Base-by-base conservation (phyloP, 352 stramenopile genomes). In the Phytophthora lateralis region DNA sequence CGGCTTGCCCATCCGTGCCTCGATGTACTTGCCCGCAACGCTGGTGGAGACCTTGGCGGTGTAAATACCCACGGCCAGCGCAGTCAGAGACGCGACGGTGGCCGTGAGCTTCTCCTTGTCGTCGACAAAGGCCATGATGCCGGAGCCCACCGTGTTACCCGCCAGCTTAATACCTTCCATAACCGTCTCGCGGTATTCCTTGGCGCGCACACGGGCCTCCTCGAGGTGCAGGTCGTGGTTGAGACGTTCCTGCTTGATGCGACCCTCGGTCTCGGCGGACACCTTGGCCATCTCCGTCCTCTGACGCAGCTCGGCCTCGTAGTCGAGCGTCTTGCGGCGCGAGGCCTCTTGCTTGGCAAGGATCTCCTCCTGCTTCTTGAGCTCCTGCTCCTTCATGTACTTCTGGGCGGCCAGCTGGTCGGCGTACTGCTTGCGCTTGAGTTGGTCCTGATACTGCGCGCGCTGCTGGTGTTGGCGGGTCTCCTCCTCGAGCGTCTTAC, bases 331-430 rank as follows among this genome's bases (percentile, higher is more conserved):
- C 80, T 99, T 98, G 46, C 97, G 91, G 66, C 96, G 82, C 71
- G 98, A 98, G 17, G 90, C 86, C 81, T 99, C 97, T 69, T 99
- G 95, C 45, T 95, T 85, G 56, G 88, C 85, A 4, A 98, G 85
- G 76, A 98, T 98, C 82, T 99, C 97, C 80, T 99, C 97, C 80
- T 99, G 95, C 73, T 99, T 99, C 82, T 98, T 97, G 20, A 98
- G 73, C 82, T 99, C 95, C 73, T 98, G 96, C 68, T 98, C 95
- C 61, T 96, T 95, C 83, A 95, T 95, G 66, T 93, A 90, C 77
- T 98, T 98, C 72, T 99, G 95, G 24, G 96, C 96, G 30, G 97
- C 93, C 24, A 98, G 72, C 78, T 99, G 96, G 67, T 99, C 97
- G 2, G 97, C 96, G 68, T 99, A 97, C 71, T 98, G 90, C 80